These are phyloP conservation scores for Globisporangium apiculatum DNA, from an alignment of 352 stramenopile genomes.

Conservation along the genomic window DNA sequence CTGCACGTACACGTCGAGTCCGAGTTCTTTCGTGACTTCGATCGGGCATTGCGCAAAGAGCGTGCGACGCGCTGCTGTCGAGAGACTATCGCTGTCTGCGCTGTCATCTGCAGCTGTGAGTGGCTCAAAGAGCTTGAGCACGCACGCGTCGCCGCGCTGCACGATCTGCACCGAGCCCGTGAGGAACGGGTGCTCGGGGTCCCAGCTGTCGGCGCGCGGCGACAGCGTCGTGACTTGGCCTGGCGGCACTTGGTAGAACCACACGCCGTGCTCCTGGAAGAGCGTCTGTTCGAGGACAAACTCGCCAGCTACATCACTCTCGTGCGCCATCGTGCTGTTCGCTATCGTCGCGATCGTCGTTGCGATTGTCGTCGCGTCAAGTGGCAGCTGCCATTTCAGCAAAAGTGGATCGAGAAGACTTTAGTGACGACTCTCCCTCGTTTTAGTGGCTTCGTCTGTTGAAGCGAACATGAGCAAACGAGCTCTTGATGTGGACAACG, in stretches of 20 bases:
- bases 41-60: constrained; percentile 80
- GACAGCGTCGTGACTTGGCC: constrained; percentile 62
- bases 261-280: constrained; percentile 71
- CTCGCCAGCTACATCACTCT: constrained; percentile 9
- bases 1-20: constrained; percentile 72
- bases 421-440: no score
- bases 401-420: not conserved
- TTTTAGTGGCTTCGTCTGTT: no score
- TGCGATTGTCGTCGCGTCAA: not conserved
- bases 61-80: constrained; percentile 7
- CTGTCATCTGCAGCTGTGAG: constrained; percentile 9
- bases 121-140: constrained; percentile 75
- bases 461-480: no score
- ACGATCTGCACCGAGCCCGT: constrained; percentile 62
- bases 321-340: not conserved
- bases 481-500: no score
- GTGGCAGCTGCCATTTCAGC: no score
- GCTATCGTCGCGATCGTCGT: not conserved
- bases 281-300: constrained; percentile 65
- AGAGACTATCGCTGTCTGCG: not conserved
- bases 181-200: constrained; percentile 75
- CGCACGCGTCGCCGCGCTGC: constrained; percentile 67
- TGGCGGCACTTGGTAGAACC: constrained; percentile 79
- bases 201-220: constrained; percentile 75
- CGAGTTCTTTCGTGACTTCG: constrained; percentile 50